Evolutionary conservation across 2,329 filamentous ascomycete genomes (phyloP), one percentile per base, ranked within the genome.

Genomic region (Colletotrichum gigasporum): DNA sequence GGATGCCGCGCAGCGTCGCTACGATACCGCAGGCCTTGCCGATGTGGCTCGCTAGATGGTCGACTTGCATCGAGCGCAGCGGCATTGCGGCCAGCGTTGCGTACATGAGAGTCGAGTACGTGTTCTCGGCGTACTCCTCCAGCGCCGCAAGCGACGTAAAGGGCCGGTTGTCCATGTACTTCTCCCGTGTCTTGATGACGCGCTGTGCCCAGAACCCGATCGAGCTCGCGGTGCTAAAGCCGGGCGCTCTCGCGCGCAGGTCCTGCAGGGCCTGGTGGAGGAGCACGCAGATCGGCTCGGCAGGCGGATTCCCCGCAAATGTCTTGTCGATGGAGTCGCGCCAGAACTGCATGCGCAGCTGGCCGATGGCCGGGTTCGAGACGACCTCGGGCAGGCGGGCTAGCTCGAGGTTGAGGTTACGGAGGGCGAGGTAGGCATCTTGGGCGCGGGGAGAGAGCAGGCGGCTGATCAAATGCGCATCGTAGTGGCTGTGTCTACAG

Each of bases 341-440:
- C 92, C 96, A 98, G 82, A 98, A 98, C 76, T 97, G 93, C 78
- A 97, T 90, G 68, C 96, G 93, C 84, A 98, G 89, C 54, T 90
- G 85, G 51, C 93, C 95, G 65, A 98, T 92, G 4, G 90, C 91
- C n/a, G 92, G 88, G 65, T 91, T 96, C 47, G 92, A 96, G 18
- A 96, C 94, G 11, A 92, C 89, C 78, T 98, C 95, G 61, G 96
- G 93, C 67, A 98, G 91, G 61, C 92, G 88, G 44, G 95, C 92
- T 65, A 97, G 87, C 76, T 97, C 95, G 71, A 98, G 86, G 75
- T 99, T 99, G 77, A 99, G 89, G 52, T 94, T 91, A 67, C 95
- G 92, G 62, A 99, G 88, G 63, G 94, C 93, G 70, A 97, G 87
- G 79, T 98, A 97, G 69, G 93, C 91, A 77, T 96, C 90, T 72